Evolutionary conservation across 805 yeast species (phyloP).

Genomic region (Barnettozyma sucrosica): DNA sequence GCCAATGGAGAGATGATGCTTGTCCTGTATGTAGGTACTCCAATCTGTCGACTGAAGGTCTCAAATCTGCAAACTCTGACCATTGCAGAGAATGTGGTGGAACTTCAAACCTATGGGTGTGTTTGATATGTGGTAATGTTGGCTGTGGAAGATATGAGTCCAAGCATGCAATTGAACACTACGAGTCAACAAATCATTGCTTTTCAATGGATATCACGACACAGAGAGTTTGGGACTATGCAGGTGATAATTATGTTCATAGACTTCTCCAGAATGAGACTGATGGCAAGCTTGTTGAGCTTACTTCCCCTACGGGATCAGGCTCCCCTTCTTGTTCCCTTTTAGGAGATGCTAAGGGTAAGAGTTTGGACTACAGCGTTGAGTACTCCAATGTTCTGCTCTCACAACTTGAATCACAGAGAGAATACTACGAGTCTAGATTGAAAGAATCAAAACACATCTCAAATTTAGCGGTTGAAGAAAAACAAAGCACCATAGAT

Average conservation of each 20-base stretch:
- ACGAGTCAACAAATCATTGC: conserved; percentile 71
- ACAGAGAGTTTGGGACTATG: conserved; percentile 92
- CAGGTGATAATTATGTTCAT: conserved; percentile 87
- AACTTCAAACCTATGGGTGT: conserved; percentile 72
- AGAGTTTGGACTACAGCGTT: conserved; percentile 56
- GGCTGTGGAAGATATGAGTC: conserved; percentile 87
- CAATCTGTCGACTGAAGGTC: conserved; percentile 29
- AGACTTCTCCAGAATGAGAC: conserved; percentile 75
- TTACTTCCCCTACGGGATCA: conserved; percentile 24
- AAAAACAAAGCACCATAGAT: background rate
- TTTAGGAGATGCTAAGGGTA: conserved; percentile 23
- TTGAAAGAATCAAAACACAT: conserved; percentile 30
- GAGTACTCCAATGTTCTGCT: conserved; percentile 78
- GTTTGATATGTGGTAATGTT: conserved; percentile 84
- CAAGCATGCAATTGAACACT: conserved; percentile 84
- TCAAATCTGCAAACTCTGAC: conserved; percentile 17
- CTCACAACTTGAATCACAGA: conserved; percentile 78
- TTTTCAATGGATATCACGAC: conserved; percentile 84
- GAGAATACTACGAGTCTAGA: conserved; percentile 70
- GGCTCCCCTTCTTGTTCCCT: conserved; percentile 7
- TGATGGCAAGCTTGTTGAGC: conserved; percentile 86
- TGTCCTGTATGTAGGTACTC: conserved; percentile 91
- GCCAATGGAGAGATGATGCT: conserved; percentile 84
- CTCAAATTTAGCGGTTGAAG: conserved; percentile 12
- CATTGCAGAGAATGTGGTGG: conserved; percentile 54